phyloP scores from a whole-genome alignment of 2,329 filamentous ascomycete genomes.

The Penicillium thymicola region DNA sequence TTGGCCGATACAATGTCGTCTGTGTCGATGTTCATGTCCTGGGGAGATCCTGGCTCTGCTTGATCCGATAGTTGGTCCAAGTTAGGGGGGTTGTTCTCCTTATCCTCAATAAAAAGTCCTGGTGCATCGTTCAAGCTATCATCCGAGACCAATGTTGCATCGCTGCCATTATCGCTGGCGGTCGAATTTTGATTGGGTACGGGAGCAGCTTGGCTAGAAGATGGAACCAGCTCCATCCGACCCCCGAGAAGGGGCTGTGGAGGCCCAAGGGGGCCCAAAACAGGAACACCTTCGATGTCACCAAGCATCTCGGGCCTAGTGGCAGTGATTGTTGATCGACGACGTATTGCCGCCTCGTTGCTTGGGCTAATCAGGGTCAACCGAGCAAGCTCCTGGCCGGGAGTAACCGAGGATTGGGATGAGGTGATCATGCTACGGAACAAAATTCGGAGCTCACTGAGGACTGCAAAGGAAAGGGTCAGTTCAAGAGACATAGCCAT shows the following conservation, averaged over 20 bases:
- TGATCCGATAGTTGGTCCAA: conserved; percentile 3
- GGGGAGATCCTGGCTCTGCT: conserved; percentile 24
- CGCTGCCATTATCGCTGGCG: conserved; percentile 30
- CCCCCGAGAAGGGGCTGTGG: conserved; percentile 28
- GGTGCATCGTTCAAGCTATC: conserved; percentile 18
- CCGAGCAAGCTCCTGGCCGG: conserved; percentile 73
- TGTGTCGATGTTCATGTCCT: conserved; percentile 13
- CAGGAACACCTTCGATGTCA: conserved; percentile 43
- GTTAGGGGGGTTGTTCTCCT: conserved; percentile 38
- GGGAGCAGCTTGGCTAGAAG: conserved; percentile 16
- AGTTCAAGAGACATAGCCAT: conserved; percentile 10
- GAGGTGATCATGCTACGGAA: conserved; percentile 69
- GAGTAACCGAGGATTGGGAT: conserved; percentile 60
- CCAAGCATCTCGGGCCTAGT: conserved; percentile 34
- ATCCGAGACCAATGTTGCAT: conserved; percentile 38
- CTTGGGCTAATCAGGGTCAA: conserved; percentile 67
- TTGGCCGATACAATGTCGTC: conserved; percentile 12
- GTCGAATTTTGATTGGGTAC: conserved; percentile 25
- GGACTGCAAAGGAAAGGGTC: conserved; percentile 52
- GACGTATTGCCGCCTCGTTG: conserved; percentile 52
- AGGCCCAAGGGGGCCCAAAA: conserved; percentile 47
- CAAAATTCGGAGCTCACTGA: conserved; percentile 66
- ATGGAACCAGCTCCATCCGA: conserved; percentile 9
- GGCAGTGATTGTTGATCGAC: conserved; percentile 44
- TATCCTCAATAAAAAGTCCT: conserved; percentile 30